A percentile compares a stretch with the other conserved stretches of the same genome.
phyloP scores from a whole-genome alignment of 371 early-diverging fungal species.

The Zopfochytrium polystomum region DNA sequence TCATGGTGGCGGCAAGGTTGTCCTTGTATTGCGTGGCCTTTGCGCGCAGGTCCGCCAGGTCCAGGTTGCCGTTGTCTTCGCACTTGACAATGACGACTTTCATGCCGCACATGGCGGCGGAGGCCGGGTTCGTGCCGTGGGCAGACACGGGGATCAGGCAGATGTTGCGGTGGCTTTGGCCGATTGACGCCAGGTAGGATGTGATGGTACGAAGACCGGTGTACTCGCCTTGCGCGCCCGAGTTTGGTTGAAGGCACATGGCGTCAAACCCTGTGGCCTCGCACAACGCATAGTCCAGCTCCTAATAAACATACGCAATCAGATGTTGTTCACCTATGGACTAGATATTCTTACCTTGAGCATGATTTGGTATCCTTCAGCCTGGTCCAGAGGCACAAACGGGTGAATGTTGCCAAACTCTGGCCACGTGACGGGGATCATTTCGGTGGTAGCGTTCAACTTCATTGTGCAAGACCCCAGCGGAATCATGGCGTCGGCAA shows the following conservation, averaged over 20 bases:
- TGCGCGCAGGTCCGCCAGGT: slow-evolving; percentile 78
- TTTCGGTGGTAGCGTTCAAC: slow-evolving; percentile 95
- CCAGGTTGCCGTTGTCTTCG: slow-evolving; percentile 83
- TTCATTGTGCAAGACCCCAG: slow-evolving; percentile 98
- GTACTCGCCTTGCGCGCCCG: slow-evolving; percentile 98
- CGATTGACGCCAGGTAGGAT: slow-evolving; percentile 81
- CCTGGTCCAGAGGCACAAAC: slow-evolving; percentile 89
- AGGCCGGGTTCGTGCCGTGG: slow-evolving; percentile 98
- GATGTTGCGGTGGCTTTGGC: slow-evolving; percentile 79
- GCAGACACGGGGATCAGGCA: slow-evolving; percentile 97
- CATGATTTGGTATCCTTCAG: slow-evolving; percentile 84
- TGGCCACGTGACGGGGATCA: slow-evolving; percentile 97
- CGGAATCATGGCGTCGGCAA: slow-evolving; percentile 96
- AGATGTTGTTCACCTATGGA: slow-evolving; percentile 12
- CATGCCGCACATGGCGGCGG: slow-evolving; percentile 95
- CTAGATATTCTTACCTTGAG: slow-evolving; percentile 39
- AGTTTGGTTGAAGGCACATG: slow-evolving; percentile 93
- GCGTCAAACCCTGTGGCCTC: slow-evolving; percentile 92
- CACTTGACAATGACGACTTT: slow-evolving; percentile 91
- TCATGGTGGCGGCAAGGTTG: slow-evolving; percentile 89
- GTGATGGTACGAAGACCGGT: slow-evolving; percentile 91
- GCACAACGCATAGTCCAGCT: slow-evolving; percentile 81
- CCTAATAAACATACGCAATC: no score
- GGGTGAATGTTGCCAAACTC: slow-evolving; percentile 94
- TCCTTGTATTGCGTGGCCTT: slow-evolving; percentile 84